Percentiles rank a stretch among this genome's conserved stretches.
Conservation (phyloP, 306 rosid genomes). For the Potentilla sterilis region DNA sequence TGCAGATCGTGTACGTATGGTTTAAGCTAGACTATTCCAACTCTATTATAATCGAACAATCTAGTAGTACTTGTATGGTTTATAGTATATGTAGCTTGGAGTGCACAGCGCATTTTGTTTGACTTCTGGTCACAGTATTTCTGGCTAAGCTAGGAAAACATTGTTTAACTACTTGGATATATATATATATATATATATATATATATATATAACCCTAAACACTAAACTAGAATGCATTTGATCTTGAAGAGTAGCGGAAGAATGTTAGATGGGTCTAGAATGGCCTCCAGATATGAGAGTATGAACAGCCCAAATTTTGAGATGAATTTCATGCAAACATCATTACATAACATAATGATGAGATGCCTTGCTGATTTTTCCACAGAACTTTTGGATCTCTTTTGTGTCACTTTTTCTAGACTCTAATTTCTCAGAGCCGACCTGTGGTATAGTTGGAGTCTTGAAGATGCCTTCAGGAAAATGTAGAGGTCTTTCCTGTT, state of each 20-base stretch:
- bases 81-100: not conserved
- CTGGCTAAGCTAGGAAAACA: not conserved
- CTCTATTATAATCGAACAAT: not conserved
- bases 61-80: not conserved
- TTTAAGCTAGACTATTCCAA: not conserved
- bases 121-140: slow-evolving; percentile 8
- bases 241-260: slow-evolving; percentile 31
- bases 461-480: slow-evolving; percentile 29
- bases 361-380: slow-evolving; percentile 26
- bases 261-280: slow-evolving; percentile 34
- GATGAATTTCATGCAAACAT: slow-evolving; percentile 52
- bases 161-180: not conserved
- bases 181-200: not conserved
- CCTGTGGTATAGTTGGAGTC: not conserved
- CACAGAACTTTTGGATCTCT: slow-evolving; percentile 28
- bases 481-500: slow-evolving; percentile 32
- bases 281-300: slow-evolving; percentile 17
- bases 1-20: not conserved
- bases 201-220: not conserved
- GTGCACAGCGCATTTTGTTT: slow-evolving; percentile 19
- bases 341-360: slow-evolving; percentile 36
- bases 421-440: slow-evolving; percentile 19
- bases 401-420: slow-evolving; percentile 31
- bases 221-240: not conserved
- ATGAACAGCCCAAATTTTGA: not conserved